Conservation (phyloP, 2,329 filamentous ascomycete genomes). For the Ascomycota sp. region DNA sequence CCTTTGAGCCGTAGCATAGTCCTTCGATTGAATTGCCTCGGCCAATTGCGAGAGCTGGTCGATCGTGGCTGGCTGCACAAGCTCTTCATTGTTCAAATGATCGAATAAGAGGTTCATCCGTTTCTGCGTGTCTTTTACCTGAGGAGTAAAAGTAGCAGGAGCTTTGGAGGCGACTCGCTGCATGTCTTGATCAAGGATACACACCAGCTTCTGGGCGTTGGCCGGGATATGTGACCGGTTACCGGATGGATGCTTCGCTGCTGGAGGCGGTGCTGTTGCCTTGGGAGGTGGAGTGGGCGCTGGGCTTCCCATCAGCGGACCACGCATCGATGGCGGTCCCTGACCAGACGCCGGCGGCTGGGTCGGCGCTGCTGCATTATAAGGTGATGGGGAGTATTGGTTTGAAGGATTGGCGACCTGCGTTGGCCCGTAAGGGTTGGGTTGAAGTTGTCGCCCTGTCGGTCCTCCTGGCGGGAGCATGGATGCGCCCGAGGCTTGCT, state of each 20-base stretch:
- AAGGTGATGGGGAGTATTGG: slow-evolving; percentile 14
- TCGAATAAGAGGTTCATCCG: slow-evolving; percentile 87
- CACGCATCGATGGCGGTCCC: slow-evolving; percentile 18
- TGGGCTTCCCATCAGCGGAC: slow-evolving; percentile 13
- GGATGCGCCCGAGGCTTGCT: slow-evolving; percentile 20
- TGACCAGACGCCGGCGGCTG: slow-evolving; percentile 14
- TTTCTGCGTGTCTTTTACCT: slow-evolving; percentile 89
- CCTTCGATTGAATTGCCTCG: slow-evolving; percentile 42
- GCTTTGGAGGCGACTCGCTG: slow-evolving; percentile 72
- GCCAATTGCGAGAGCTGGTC: slow-evolving; percentile 44
- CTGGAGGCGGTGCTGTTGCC: slow-evolving; percentile 27
- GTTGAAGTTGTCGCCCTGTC: slow-evolving; percentile 23
- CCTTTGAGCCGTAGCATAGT: slow-evolving; percentile 46
- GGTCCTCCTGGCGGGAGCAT: slow-evolving; percentile 19
- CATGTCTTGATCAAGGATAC: slow-evolving; percentile 68
- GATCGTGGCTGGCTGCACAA: slow-evolving; percentile 64
- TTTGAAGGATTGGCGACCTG: slow-evolving; percentile 19
- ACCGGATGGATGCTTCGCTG: slow-evolving; percentile 54
- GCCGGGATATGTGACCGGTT: slow-evolving; percentile 79
- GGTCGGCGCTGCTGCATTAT: slow-evolving; percentile 16
- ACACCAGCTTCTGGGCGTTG: slow-evolving; percentile 56
- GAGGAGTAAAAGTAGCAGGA: slow-evolving; percentile 65
- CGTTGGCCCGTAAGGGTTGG: slow-evolving; percentile 22
- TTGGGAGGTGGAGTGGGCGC: slow-evolving; percentile 23
- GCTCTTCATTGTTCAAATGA: slow-evolving; percentile 86